Evolutionary conservation across 805 yeast species (phyloP).

Genomic region (Metschnikowia kunwiensis): DNA sequence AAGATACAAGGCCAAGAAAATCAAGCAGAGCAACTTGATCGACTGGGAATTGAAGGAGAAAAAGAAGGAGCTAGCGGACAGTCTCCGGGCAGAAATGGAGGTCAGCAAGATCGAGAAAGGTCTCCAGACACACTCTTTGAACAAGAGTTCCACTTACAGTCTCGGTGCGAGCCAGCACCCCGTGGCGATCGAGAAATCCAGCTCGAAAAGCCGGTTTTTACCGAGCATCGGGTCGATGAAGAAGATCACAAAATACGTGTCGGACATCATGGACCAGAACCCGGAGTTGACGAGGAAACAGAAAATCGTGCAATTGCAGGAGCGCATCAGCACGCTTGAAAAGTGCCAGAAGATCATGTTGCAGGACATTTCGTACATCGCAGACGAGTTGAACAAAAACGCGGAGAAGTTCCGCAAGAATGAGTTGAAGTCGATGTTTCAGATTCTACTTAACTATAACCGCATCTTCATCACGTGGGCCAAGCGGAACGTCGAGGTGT

Average conservation of each 20-base stretch:
- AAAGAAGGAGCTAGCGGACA: constrained; percentile 29
- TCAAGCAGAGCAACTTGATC: constrained; percentile 30
- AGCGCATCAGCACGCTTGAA: constrained; percentile 51
- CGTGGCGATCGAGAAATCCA: constrained; percentile 14
- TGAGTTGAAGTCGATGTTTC: constrained; percentile 50
- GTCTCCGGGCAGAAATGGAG: constrained; percentile 31
- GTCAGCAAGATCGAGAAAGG: constrained; percentile 26
- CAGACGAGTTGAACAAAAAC: constrained; percentile 45
- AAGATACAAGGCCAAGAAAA: constrained; percentile 50
- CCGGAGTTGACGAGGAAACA: constrained; percentile 63
- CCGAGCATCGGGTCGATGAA: constrained; percentile 50
- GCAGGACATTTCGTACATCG: constrained; percentile 38
- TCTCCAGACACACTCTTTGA: constrained; percentile 20
- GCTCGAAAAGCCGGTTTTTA: constrained; percentile 23
- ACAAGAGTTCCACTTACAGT: constrained; percentile 21
- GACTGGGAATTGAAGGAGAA: constrained; percentile 34
- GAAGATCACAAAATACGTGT: constrained; percentile 49
- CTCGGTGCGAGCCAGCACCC: constrained; percentile 7
- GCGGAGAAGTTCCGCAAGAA: constrained; percentile 48
- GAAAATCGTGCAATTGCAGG: constrained; percentile 46
- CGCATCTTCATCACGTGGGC: constrained; percentile 64
- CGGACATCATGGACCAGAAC: constrained; percentile 61
- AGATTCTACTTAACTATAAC: constrained; percentile 52
- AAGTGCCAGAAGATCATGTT: constrained; percentile 46
- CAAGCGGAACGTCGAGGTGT: constrained; percentile 58